These are phyloP conservation scores for Phytopythium oedochilum DNA, from an alignment of 352 stramenopile genomes.

Conservation along the genomic window DNA sequence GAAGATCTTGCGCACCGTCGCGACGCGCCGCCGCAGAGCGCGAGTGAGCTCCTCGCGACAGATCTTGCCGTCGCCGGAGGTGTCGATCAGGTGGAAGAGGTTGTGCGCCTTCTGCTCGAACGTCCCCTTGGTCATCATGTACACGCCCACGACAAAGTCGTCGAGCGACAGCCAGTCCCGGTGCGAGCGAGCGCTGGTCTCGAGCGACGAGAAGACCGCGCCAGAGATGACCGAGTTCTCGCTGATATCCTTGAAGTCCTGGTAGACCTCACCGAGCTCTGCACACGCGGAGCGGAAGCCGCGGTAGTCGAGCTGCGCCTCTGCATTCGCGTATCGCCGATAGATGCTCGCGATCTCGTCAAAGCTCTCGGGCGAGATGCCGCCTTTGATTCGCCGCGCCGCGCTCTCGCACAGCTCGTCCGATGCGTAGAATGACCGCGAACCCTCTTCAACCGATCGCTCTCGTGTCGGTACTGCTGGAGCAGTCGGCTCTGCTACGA, in stretches of 20 bases:
- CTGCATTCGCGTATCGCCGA: conserved; percentile 37
- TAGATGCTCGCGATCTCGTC: conserved; percentile 47
- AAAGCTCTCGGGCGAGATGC: conserved; percentile 51
- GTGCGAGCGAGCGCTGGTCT: conserved; percentile 32
- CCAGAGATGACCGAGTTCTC: conserved; percentile 59
- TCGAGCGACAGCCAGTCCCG: conserved; percentile 73
- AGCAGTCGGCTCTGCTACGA: neutral
- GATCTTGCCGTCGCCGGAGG: conserved; percentile 59
- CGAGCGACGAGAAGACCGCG: conserved; percentile 74
- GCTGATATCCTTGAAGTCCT: conserved; percentile 55
- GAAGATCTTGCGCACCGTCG: conserved; percentile 70
- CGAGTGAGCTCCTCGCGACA: conserved; percentile 67
- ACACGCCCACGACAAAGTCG: conserved; percentile 78
- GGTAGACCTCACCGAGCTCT: conserved; percentile 49
- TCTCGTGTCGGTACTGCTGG: neutral
- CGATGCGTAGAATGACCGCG: neutral
- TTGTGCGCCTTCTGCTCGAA: conserved; percentile 77
- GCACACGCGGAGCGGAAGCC: conserved; percentile 61
- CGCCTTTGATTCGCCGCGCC: conserved; percentile 31
- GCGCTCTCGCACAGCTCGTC: conserved; percentile 3
- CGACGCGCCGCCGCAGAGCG: conserved; percentile 68
- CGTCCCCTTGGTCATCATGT: conserved; percentile 77
- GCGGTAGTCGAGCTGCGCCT: conserved; percentile 53
- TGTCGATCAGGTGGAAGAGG: conserved; percentile 74
- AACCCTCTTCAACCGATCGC: neutral